Conservation (phyloP, 2,329 filamentous ascomycete genomes). For the Colletotrichum musae region DNA sequence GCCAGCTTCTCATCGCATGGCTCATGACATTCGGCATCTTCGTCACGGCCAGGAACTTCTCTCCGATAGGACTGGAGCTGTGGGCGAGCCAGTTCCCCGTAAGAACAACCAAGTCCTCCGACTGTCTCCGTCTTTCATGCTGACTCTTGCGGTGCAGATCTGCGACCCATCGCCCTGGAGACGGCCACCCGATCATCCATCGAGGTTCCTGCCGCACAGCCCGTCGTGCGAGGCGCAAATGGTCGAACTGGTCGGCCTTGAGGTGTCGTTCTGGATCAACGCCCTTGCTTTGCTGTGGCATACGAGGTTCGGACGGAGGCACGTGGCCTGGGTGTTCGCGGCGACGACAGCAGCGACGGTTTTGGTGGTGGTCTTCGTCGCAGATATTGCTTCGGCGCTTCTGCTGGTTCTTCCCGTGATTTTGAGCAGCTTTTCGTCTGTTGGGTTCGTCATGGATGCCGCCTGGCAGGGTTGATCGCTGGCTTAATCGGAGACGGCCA, state of each 20-base stretch:
- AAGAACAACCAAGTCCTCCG: not conserved
- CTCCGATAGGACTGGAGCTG: not conserved
- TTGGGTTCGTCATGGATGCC: not conserved
- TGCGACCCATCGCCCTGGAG: not conserved
- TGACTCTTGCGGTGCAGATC: not conserved
- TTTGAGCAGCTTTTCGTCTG: not conserved
- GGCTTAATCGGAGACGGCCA: no score
- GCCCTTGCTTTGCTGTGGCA: not conserved
- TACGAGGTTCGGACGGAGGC: not conserved
- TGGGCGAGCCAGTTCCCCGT: not conserved
- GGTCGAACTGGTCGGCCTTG: not conserved
- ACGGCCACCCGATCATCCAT: no score
- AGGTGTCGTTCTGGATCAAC: not conserved
- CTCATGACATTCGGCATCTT: not conserved
- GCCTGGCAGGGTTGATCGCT: not conserved
- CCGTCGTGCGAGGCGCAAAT: not conserved
- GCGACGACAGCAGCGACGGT: not conserved
- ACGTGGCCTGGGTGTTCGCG: not conserved
- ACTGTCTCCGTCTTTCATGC: not conserved
- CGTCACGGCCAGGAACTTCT: not conserved
- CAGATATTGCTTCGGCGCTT: not conserved
- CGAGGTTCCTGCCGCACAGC: not conserved
- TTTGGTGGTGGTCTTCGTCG: not conserved
- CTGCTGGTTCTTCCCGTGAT: not conserved
- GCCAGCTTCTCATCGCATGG: not conserved